phyloP scores from a whole-genome alignment of 495 filamentous ascomycete genomes.

The Viridothelium virens region DNA sequence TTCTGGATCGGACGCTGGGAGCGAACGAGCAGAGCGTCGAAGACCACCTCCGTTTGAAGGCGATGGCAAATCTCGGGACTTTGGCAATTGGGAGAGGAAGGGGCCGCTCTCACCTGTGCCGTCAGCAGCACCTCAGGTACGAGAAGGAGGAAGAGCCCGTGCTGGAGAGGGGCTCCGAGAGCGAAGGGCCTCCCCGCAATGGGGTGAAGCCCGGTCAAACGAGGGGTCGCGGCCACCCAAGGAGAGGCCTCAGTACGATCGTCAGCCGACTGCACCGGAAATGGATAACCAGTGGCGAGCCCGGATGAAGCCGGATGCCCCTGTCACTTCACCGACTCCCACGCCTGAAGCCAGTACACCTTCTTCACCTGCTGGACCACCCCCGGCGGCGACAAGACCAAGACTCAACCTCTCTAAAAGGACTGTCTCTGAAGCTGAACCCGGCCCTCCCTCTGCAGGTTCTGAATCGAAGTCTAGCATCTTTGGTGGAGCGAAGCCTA shows the following conservation, averaged over 20 bases:
- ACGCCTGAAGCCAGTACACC: constrained; percentile 60
- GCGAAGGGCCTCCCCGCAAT: constrained; percentile 66
- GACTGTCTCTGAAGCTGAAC: constrained; percentile 65
- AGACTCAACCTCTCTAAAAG: constrained; percentile 80
- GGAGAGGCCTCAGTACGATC: constrained; percentile 52
- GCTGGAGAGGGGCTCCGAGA: constrained; percentile 56
- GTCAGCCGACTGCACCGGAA: constrained; percentile 73
- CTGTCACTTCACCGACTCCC: constrained; percentile 38
- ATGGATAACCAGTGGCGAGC: constrained; percentile 79
- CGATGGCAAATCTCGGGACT: constrained; percentile 79
- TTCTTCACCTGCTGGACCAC: constrained; percentile 51
- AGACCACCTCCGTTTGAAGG: constrained; percentile 44
- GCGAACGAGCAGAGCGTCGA: constrained; percentile 38
- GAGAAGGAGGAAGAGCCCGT: constrained; percentile 38
- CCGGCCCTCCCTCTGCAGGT: constrained; percentile 44
- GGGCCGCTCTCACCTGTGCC: constrained; percentile 75
- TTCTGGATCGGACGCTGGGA: constrained; percentile 39
- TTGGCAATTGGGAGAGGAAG: constrained; percentile 91
- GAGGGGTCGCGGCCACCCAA: constrained; percentile 77
- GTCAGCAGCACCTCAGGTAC: constrained; percentile 27
- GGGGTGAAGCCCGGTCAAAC: constrained; percentile 76
- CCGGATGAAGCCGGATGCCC: constrained; percentile 69
- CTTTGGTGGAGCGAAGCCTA: constrained; percentile 84
- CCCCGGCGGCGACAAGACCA: constrained; percentile 55
- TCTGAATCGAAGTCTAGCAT: constrained; percentile 76